A percentile compares a stretch with the other conserved stretches of the same genome.
Evolutionary conservation across 1,139 yeast genomes (phyloP).

Genomic region (Kurtzmaniella quercitrusa): DNA sequence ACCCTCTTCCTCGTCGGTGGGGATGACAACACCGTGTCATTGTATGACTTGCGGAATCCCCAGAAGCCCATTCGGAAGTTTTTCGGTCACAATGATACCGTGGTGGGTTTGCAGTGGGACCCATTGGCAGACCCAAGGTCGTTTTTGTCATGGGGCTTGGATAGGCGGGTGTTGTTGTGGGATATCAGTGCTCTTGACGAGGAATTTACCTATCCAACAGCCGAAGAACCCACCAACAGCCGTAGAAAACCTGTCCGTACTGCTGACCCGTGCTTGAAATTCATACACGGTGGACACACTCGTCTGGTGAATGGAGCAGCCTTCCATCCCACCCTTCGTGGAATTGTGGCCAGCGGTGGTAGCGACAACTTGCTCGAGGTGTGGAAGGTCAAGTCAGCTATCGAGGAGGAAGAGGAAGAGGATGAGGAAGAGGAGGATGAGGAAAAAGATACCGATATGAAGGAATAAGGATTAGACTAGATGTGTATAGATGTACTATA

Average conservation of each 20-base stretch:
- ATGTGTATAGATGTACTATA: too few species aligned
- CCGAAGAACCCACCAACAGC: conserved; percentile 16
- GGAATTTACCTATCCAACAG: conserved; percentile 37
- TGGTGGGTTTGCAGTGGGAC: conserved; percentile 39
- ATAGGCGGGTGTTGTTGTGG: conserved; percentile 49
- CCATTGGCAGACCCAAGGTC: conserved; percentile 26
- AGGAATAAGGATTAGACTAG: too few species aligned
- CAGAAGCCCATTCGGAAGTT: conserved; percentile 43
- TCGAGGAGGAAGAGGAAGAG: conserved; percentile 40
- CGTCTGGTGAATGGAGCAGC: conserved; percentile 47
- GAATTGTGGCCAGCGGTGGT: conserved; percentile 44
- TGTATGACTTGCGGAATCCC: conserved; percentile 50
- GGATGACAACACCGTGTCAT: conserved; percentile 44
- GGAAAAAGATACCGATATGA: conserved; percentile 14
- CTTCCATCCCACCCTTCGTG: conserved; percentile 43
- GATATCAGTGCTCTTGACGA: conserved; percentile 43
- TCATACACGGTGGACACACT: conserved; percentile 60
- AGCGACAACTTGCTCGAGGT: conserved; percentile 52
- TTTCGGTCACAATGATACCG: conserved; percentile 46
- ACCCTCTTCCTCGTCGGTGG: conserved; percentile 52
- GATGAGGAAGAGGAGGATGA: conserved; percentile 24
- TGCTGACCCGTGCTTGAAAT: conserved; percentile 57
- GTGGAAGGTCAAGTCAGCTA: conserved; percentile 47
- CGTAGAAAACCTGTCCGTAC: conserved; percentile 27
- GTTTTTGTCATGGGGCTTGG: conserved; percentile 47